Conservation (phyloP, 495 filamentous ascomycete genomes). For the Glutinoglossum americanum region DNA sequence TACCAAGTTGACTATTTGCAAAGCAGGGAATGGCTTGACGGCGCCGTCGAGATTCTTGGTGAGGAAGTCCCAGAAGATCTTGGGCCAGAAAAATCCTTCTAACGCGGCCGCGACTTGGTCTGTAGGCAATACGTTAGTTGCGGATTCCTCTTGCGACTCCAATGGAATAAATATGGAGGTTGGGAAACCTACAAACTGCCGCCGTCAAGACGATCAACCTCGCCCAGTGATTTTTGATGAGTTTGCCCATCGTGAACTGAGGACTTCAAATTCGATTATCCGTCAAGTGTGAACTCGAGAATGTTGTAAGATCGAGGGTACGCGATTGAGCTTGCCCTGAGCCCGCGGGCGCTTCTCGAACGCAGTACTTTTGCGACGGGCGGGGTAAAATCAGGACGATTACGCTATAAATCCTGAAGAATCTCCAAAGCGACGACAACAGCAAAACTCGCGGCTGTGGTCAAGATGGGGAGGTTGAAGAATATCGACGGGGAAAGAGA, state of each 20-base stretch:
- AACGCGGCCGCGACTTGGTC: conserved; percentile 75
- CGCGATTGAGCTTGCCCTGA: too few relatives aligned
- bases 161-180: not conserved
- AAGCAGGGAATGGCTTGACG: conserved; percentile 67
- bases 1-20: conserved; percentile 91
- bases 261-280: not conserved
- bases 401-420: not conserved
- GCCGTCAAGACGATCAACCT: conserved; percentile 77
- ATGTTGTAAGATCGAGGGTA: too few relatives aligned
- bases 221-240: conserved; percentile 99
- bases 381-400: not conserved
- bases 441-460: not conserved
- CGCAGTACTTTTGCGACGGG: not conserved
- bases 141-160: not conserved
- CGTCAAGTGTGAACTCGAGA: not conserved
- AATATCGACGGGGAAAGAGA: not conserved
- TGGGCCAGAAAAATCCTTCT: conserved; percentile 92
- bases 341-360: too few relatives aligned
- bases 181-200: conserved; percentile 48
- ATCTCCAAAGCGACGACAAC: not conserved
- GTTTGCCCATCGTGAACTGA: conserved; percentile 48
- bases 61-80: conserved; percentile 94
- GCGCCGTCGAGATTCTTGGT: conserved; percentile 76
- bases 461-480: not conserved
- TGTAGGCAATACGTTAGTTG: conserved; percentile 20